These are phyloP conservation scores for Corylus americana DNA, from an alignment of 306 rosid genomes.

Conservation along the genomic window DNA sequence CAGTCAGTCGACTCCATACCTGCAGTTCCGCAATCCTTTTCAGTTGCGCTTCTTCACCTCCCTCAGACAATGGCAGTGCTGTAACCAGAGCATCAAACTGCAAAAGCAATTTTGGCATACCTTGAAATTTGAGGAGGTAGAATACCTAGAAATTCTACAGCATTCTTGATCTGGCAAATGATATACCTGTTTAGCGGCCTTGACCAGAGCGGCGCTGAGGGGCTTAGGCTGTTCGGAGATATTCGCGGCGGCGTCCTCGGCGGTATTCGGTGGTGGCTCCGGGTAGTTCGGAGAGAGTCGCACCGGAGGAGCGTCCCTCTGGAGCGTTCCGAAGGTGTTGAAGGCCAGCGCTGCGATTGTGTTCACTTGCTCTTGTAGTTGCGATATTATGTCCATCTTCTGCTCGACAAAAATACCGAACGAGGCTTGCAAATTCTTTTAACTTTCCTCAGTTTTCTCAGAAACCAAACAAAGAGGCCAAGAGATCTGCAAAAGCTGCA, in stretches of 20 bases:
- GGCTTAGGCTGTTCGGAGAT: slow-evolving; percentile 74
- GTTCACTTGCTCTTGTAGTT: slow-evolving; percentile 82
- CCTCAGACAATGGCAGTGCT: slow-evolving; percentile 73
- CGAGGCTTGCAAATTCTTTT: too few species aligned
- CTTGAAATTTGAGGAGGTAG: not conserved
- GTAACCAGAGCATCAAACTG: slow-evolving; percentile 88
- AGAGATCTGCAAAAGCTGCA: too few species aligned
- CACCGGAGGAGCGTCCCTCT: slow-evolving; percentile 93
- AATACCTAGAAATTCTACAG: not conserved
- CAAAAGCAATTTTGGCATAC: slow-evolving; percentile 12
- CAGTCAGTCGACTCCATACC: slow-evolving; percentile 40
- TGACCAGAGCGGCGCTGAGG: slow-evolving; percentile 70
- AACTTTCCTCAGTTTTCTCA: too few species aligned
- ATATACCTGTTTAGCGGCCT: slow-evolving; percentile 86
- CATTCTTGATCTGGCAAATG: too few species aligned
- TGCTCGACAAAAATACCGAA: not conserved
- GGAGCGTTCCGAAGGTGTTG: slow-evolving; percentile 77
- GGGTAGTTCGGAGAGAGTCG: slow-evolving; percentile 74
- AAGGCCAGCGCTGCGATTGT: slow-evolving; percentile 66
- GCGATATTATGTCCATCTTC: slow-evolving; percentile 83
- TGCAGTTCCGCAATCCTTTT: slow-evolving; percentile 81
- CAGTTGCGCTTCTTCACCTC: slow-evolving; percentile 79
- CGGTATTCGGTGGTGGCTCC: slow-evolving; percentile 63
- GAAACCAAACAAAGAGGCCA: too few species aligned
- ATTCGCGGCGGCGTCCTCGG: slow-evolving; percentile 50